Base-by-base conservation (phyloP, 2,329 filamentous ascomycete genomes). In the Phyllosticta citrichinensis region DNA sequence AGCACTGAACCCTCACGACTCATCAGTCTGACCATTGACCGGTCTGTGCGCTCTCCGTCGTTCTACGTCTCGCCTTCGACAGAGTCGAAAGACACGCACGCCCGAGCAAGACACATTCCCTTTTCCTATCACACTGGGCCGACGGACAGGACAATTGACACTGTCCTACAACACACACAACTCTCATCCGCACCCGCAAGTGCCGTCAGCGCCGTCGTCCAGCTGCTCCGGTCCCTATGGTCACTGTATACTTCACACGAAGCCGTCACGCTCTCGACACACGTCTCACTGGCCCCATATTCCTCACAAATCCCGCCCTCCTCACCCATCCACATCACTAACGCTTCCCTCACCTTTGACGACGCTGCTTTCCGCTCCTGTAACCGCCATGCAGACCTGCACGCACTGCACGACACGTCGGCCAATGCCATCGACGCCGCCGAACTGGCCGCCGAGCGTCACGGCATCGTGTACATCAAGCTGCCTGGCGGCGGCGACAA, bases 391-490 rank as follows among this genome's bases (percentile, higher is more conserved):
- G 71, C 76, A 51, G 81, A 83, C 55, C 75, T 89, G 27, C 85
- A 87, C 66, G 71, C 73, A 6, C 74, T 87, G 12, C 79, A 85
- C 24, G 79, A 84, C 63, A 73, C 74, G 25, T 70, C 76, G 3
- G 68, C 74, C 4, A 80, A 85, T 67, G 58, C 53, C 40, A 52
- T 60, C 58, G 79, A 83, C 10, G 72, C 78, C 0, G 78, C 79
- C 56, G 86, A 87, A 67, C 74, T 83, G 3, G 81, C 84, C 65
- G 87, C 83, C 2, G 86, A 87, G 69, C 79, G 81, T 62, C 78
- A 86, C 62, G 89, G 89, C 3, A 91, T 96, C 66, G 88, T 94
- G 0, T 95, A 92, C 71, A 81, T 95, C 64, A 86, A 83, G 67
- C 79, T 83, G 62, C 30, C 51, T 20, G 22, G 5, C 63, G 12